Evolutionary conservation across 2,329 filamentous ascomycete genomes (phyloP).

Genomic region (Neonectria neomacrospora): DNA sequence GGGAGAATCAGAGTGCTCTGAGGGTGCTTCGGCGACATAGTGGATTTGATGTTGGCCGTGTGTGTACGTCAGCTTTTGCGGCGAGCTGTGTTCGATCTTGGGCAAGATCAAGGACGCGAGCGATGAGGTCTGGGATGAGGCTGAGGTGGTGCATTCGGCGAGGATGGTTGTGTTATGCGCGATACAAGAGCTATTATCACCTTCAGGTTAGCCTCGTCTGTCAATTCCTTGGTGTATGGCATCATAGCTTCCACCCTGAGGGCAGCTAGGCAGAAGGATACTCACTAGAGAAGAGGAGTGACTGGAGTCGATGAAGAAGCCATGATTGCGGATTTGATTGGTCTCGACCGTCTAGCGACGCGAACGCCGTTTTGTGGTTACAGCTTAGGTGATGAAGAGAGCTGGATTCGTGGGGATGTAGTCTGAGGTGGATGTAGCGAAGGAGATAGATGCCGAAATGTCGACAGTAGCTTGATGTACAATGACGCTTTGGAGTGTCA

Average conservation of each 20-base stretch:
- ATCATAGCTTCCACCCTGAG: background rate
- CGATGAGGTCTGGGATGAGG: constrained; percentile 83
- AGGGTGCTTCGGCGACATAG: constrained; percentile 88
- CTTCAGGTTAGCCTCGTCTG: constrained; percentile 2
- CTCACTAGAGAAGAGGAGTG: constrained; percentile 80
- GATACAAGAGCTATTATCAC: constrained; percentile 80
- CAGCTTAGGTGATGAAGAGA: background rate
- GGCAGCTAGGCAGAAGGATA: constrained; percentile 27
- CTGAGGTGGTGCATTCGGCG: constrained; percentile 88
- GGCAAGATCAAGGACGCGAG: constrained; percentile 95
- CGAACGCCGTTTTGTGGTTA: constrained; percentile 1
- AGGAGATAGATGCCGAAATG: constrained; percentile 13
- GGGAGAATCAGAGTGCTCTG: constrained; percentile 66
- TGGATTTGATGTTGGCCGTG: constrained; percentile 94
- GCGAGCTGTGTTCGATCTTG: constrained; percentile 83
- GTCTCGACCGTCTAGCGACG: constrained; percentile 1
- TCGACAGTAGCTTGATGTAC: constrained; percentile 27
- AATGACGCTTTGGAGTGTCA: constrained; percentile 39
- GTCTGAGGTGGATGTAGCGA: constrained; percentile 4
- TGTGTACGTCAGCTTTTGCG: constrained; percentile 94
- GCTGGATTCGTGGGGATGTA: background rate
- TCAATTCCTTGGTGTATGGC: background rate
- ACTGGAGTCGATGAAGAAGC: constrained; percentile 75
- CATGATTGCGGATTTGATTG: constrained; percentile 57
- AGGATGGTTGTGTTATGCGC: constrained; percentile 94